These are phyloP conservation scores for Jackrogersella minutella DNA, from an alignment of 495 filamentous ascomycete genomes.

Conservation along the genomic window DNA sequence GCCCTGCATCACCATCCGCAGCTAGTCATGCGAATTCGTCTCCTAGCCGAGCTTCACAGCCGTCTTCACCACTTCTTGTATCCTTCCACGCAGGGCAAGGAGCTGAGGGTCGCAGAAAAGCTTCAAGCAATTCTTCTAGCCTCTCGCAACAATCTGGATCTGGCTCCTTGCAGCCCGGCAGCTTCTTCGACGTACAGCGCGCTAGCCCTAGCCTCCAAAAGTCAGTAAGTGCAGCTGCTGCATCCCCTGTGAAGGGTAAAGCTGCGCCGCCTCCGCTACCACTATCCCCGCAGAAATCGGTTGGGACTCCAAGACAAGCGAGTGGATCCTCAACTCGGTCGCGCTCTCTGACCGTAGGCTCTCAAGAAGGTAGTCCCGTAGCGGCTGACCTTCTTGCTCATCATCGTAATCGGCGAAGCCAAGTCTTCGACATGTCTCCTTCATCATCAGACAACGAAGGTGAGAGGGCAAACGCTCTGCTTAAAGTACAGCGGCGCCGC, in stretches of 20 bases:
- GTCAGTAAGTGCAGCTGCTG: constrained; percentile 64
- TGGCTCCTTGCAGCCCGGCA: constrained; percentile 75
- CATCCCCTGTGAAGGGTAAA: constrained; percentile 78
- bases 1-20: constrained; percentile 85
- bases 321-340: constrained; percentile 65
- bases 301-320: constrained; percentile 56
- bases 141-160: constrained; percentile 77
- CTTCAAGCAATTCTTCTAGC: constrained; percentile 86
- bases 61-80: constrained; percentile 91
- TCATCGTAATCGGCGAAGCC: constrained; percentile 90
- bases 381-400: constrained; percentile 74
- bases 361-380: constrained; percentile 81
- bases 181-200: constrained; percentile 74
- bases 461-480: constrained; percentile 83
- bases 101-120: constrained; percentile 61
- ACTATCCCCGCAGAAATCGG: constrained; percentile 60
- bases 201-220: constrained; percentile 67
- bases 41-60: constrained; percentile 86
- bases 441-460: constrained; percentile 98
- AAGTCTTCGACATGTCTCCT: constrained; percentile 94
- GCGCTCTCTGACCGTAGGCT: constrained; percentile 92
- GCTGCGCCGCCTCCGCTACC: constrained; percentile 62
- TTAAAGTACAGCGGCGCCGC: constrained; percentile 91
- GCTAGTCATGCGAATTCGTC: constrained; percentile 82
- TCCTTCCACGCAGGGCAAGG: constrained; percentile 83